These are phyloP conservation scores for Botryotinia convoluta DNA, from an alignment of 2,329 filamentous ascomycete genomes.

Conservation along the genomic window DNA sequence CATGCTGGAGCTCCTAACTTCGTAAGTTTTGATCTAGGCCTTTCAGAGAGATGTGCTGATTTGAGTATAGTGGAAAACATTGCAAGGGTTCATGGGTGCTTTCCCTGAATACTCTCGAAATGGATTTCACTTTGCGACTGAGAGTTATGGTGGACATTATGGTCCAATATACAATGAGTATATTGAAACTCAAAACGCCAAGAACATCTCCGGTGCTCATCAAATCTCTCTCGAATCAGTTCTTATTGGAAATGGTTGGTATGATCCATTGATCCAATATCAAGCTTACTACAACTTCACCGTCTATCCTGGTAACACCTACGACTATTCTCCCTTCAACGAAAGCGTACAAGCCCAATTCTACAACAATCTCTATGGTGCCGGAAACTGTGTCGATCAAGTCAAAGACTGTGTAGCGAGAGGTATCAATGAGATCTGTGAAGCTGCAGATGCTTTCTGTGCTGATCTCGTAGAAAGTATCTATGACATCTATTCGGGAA, in stretches of 20 bases:
- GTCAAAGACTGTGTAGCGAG: constrained; percentile 53
- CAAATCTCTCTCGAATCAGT: constrained; percentile 49
- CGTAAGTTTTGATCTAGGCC: constrained; percentile 35
- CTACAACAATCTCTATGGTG: constrained; percentile 59
- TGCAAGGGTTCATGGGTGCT: constrained; percentile 62
- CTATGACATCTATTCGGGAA: constrained; percentile 50
- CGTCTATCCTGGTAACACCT: constrained; percentile 49
- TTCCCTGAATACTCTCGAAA: constrained; percentile 52
- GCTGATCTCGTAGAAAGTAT: constrained; percentile 50
- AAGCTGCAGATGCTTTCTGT: constrained; percentile 52
- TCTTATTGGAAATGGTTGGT: constrained; percentile 59
- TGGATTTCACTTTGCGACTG: constrained; percentile 54
- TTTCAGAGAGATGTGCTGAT: not conserved
- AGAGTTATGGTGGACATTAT: constrained; percentile 59
- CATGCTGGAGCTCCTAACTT: constrained; percentile 54
- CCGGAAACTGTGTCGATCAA: constrained; percentile 58
- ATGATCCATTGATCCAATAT: constrained; percentile 54
- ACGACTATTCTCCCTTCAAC: constrained; percentile 53
- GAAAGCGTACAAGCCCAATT: constrained; percentile 48
- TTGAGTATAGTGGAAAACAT: constrained; percentile 45
- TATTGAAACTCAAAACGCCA: constrained; percentile 60
- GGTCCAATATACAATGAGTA: constrained; percentile 56
- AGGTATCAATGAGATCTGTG: constrained; percentile 51
- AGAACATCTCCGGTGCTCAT: constrained; percentile 47
- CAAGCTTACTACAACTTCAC: constrained; percentile 58